These are phyloP conservation scores for Phytophthora brassicae DNA, from an alignment of 352 stramenopile genomes.

Conservation along the genomic window DNA sequence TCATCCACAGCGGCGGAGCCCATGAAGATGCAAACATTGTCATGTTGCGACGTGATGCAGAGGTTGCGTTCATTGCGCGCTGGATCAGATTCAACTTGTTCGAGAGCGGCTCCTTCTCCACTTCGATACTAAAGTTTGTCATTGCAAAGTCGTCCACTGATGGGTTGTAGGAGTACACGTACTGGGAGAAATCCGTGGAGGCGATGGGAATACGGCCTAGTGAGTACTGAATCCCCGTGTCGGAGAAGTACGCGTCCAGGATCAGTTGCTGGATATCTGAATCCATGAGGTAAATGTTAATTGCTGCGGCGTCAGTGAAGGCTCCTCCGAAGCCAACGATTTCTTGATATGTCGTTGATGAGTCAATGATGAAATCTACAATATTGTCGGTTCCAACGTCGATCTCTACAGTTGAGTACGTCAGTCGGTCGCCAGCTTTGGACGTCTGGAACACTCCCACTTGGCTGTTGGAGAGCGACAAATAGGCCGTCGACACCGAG, in stretches of 20 bases:
- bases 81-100: conserved; percentile 45
- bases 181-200: conserved; percentile 71
- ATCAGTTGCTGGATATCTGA: conserved; percentile 46
- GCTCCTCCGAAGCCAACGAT: conserved; percentile 80
- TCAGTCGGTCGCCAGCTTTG: conserved; percentile 45
- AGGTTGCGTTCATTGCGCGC: conserved; percentile 30
- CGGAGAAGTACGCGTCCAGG: conserved; percentile 62
- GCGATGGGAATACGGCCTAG: conserved; percentile 69
- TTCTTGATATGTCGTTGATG: conserved; percentile 43
- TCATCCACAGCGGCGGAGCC: conserved; percentile 80
- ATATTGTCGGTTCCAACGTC: conserved; percentile 9
- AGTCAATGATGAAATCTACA: conserved; percentile 33
- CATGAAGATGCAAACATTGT: conserved; percentile 66
- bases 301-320: conserved; percentile 72
- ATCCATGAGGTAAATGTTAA: conserved; percentile 65
- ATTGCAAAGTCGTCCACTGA: conserved; percentile 35
- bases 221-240: conserved; percentile 59
- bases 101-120: conserved; percentile 46
- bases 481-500: conserved; percentile 33
- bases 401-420: conserved; percentile 30
- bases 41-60: conserved; percentile 26
- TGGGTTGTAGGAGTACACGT: conserved; percentile 43
- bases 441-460: conserved; percentile 54
- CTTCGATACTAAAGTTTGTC: conserved; percentile 60
- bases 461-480: conserved; percentile 25